A percentile compares a stretch with the other conserved stretches of the same genome.
These are phyloP conservation scores for Simmondsia chinensis DNA, from an alignment of 148 eudicot species.

Conservation along the genomic window DNA sequence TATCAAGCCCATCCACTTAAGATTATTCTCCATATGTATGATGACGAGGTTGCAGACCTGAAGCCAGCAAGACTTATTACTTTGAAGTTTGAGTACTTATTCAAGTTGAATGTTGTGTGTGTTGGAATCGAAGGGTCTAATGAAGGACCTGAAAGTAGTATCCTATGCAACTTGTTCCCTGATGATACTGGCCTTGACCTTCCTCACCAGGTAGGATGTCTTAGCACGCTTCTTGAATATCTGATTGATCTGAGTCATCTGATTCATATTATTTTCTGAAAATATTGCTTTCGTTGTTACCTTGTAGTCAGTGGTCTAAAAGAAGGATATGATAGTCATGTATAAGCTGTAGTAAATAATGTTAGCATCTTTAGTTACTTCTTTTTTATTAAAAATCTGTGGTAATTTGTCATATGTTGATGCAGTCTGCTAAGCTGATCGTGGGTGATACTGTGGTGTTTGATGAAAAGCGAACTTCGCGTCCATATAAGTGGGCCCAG, in stretches of 20 bases:
- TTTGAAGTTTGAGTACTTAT: slow-evolving; percentile 76
- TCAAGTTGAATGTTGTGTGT: slow-evolving; percentile 79
- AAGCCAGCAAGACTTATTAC: slow-evolving; percentile 59
- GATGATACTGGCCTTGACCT: slow-evolving; percentile 85
- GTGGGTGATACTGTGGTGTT: slow-evolving; percentile 46
- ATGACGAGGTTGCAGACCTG: slow-evolving; percentile 45
- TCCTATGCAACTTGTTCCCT: slow-evolving; percentile 88
- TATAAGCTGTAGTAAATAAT: too few species aligned
- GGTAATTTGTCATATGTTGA: not conserved
- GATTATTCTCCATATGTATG: slow-evolving; percentile 52
- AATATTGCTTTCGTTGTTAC: too few species aligned
- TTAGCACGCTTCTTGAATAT: not conserved
- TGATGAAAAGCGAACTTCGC: slow-evolving; percentile 54
- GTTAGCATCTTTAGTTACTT: too few species aligned
- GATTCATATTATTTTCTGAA: too few species aligned
- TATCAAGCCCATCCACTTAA: slow-evolving; percentile 83
- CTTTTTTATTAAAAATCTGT: not conserved
- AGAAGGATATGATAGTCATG: too few species aligned
- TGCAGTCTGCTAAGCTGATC: slow-evolving; percentile 83
- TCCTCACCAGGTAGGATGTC: slow-evolving; percentile 72
- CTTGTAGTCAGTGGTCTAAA: too few species aligned
- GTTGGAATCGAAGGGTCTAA: slow-evolving; percentile 77
- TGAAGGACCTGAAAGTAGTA: slow-evolving; percentile 54
- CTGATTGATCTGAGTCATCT: slow-evolving; percentile 7
- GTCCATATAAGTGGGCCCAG: slow-evolving; percentile 96